phyloP scores from a whole-genome alignment of 306 rosid genomes.

The Quercus aquifolioides region DNA sequence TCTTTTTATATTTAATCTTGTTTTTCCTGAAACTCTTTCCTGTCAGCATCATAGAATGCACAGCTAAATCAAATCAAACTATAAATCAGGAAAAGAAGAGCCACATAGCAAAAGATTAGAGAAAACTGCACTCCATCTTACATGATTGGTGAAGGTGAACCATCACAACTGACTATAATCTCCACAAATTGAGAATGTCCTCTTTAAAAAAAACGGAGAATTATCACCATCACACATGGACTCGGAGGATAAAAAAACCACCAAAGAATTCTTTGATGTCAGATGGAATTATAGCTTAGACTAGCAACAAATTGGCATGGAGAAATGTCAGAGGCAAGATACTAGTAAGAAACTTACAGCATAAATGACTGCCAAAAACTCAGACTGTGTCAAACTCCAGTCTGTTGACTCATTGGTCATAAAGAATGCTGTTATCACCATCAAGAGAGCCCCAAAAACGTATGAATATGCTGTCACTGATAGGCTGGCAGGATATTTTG shows the following conservation, averaged over 20 bases:
- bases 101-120: not conserved
- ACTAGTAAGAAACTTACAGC: constrained; percentile 52
- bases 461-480: constrained; percentile 85
- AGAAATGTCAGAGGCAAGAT: not conserved
- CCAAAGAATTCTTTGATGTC: not conserved
- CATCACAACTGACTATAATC: not conserved
- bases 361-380: constrained; percentile 75
- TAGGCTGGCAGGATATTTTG: constrained; percentile 71
- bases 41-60: not conserved
- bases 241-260: not conserved
- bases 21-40: too few species aligned
- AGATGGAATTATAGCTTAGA: not conserved
- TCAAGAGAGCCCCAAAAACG: constrained; percentile 62
- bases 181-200: not conserved
- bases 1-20: too few species aligned
- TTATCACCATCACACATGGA: not conserved
- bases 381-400: constrained; percentile 75
- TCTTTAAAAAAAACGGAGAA: not conserved
- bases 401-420: constrained; percentile 52
- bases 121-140: not conserved
- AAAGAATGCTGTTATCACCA: constrained; percentile 66
- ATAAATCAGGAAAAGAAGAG: not conserved
- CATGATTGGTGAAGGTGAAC: not conserved
- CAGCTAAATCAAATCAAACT: not conserved
- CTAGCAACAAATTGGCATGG: not conserved